phyloP scores from a whole-genome alignment of 164 flowering plant species.

The Aristolochia californica region DNA sequence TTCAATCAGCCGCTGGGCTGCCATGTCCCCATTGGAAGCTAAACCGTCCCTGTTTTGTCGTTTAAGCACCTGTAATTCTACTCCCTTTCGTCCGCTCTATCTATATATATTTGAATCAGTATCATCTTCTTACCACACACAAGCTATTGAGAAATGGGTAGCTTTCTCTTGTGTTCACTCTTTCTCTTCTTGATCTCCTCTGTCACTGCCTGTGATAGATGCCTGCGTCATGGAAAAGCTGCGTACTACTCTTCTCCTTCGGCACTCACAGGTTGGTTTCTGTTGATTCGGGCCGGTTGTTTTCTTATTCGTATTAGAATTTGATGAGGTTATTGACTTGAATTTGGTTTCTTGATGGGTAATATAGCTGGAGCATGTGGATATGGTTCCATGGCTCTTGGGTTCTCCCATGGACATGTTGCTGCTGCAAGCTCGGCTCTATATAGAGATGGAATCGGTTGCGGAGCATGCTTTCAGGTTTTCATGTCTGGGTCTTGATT shows the following conservation, averaged over 20 bases:
- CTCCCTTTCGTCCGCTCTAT: slow-evolving; percentile 1
- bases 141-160: slow-evolving; percentile 21
- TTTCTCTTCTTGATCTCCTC: slow-evolving; percentile 31
- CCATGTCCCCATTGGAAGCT: too few relatives aligned
- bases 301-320: too few relatives aligned
- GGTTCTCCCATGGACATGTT: slow-evolving; percentile 42
- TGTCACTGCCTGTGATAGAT: slow-evolving; percentile 68
- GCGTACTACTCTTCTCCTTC: slow-evolving; percentile 43
- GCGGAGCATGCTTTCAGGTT: slow-evolving; percentile 34
- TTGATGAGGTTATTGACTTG: too few relatives aligned
- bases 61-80: slow-evolving; percentile 10
- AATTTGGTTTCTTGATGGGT: background rate
- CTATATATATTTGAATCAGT: slow-evolving; percentile 1
- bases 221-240: slow-evolving; percentile 58
- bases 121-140: background rate
- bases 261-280: slow-evolving; percentile 40
- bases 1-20: too few relatives aligned
- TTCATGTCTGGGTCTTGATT: too few relatives aligned
- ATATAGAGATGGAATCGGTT: slow-evolving; percentile 74
- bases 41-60: background rate
- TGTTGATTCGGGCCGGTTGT: too few relatives aligned
- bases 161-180: slow-evolving; percentile 20
- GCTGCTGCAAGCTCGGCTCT: slow-evolving; percentile 65
- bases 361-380: slow-evolving; percentile 96
- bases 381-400: slow-evolving; percentile 63